Evolutionary conservation across 2,329 filamentous ascomycete species (phyloP).

Genomic region (Talaromyces sp.): DNA sequence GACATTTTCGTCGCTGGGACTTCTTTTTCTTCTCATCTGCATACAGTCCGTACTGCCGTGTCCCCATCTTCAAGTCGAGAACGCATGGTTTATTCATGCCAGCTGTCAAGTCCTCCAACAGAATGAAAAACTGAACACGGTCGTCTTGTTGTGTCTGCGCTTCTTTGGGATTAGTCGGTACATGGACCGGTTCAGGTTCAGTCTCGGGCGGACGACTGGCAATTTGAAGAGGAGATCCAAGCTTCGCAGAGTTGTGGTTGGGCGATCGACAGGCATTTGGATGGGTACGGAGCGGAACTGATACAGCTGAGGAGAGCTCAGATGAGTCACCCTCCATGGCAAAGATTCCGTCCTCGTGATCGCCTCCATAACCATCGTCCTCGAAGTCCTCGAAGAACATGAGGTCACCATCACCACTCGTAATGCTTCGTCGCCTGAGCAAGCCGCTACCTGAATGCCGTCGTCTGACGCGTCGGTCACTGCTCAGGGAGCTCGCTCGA

Average conservation of each 20-base stretch:
- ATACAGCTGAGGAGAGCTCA: conserved; percentile 7
- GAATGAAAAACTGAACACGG: conserved; percentile 84
- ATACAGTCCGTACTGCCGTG: conserved; percentile 90
- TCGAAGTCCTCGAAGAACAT: conserved; percentile 89
- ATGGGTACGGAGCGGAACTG: neutral
- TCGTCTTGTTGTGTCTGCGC: conserved; percentile 52
- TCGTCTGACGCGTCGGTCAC: conserved; percentile 45
- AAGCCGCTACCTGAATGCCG: conserved; percentile 85
- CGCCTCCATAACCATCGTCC: conserved; percentile 77
- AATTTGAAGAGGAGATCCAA: conserved; percentile 7
- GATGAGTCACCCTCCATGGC: conserved; percentile 57
- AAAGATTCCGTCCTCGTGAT: conserved; percentile 67
- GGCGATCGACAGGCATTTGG: neutral
- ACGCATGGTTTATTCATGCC: conserved; percentile 97
- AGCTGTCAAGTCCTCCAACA: conserved; percentile 90
- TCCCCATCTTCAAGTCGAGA: conserved; percentile 98
- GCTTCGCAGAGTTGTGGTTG: neutral
- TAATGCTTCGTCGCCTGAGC: conserved; percentile 70
- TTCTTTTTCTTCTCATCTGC: conserved; percentile 86
- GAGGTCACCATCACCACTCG: conserved; percentile 65
- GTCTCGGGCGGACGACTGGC: conserved; percentile 2
- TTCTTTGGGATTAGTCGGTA: conserved; percentile 69
- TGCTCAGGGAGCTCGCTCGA: conserved; percentile 26
- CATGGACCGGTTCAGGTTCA: conserved; percentile 26
- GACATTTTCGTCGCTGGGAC: conserved; percentile 89